Conservation (phyloP, 225 moss, liverwort and hornwort genomes). For the Neckera pumila region DNA sequence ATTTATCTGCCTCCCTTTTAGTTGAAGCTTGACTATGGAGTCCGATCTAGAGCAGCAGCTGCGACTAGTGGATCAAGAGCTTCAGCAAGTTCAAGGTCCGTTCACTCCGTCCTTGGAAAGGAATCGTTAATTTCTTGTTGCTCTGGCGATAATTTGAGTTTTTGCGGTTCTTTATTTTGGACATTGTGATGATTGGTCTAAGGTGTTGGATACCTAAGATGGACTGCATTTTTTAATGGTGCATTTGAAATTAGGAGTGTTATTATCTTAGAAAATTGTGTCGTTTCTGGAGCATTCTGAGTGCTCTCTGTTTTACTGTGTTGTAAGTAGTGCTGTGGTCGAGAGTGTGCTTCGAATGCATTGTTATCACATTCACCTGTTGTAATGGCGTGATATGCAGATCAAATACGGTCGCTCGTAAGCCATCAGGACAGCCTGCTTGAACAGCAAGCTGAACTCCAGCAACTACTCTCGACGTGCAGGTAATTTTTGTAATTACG, state of each 20-base stretch:
- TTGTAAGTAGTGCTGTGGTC: neutral
- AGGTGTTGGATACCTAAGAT: neutral
- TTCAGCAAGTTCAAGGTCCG: slow-evolving; percentile 80
- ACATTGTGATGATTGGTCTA: neutral
- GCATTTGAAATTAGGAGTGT: neutral
- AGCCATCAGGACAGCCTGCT: slow-evolving; percentile 67
- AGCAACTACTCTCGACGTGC: slow-evolving; percentile 39
- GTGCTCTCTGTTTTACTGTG: neutral
- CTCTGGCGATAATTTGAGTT: neutral
- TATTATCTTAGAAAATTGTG: neutral
- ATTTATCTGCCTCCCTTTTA: neutral
- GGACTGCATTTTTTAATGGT: neutral
- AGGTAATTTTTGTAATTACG: slow-evolving; percentile 11
- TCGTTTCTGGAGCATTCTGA: neutral
- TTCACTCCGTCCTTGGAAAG: neutral
- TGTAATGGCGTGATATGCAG: slow-evolving; percentile 21
- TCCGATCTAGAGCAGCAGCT: slow-evolving; percentile 66
- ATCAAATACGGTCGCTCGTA: slow-evolving; percentile 66
- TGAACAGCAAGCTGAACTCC: slow-evolving; percentile 59
- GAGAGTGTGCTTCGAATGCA: neutral
- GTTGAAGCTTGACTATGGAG: slow-evolving; percentile 25
- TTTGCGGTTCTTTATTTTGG: neutral
- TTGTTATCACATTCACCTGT: neutral
- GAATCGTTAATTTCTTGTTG: neutral
- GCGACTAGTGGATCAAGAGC: slow-evolving; percentile 73